Percentiles rank a stretch among this genome's conserved stretches.
phyloP scores from a whole-genome alignment of 441 rosid species.

The Mallotus repandus region DNA sequence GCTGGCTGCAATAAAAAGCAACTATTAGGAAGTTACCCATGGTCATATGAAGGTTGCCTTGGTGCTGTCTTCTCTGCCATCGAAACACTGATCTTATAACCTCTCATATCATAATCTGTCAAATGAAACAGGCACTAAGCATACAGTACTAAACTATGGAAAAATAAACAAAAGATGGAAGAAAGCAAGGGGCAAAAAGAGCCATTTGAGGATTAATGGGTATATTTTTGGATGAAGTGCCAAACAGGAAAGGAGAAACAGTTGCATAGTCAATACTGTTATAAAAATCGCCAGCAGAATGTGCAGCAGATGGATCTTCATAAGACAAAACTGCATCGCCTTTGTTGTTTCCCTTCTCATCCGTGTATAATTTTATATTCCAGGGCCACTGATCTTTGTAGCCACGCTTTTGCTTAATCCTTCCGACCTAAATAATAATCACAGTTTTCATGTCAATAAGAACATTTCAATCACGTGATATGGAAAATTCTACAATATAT shows the following conservation, averaged over 20 bases:
- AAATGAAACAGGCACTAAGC: slow-evolving; percentile 7
- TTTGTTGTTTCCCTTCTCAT: slow-evolving; percentile 85
- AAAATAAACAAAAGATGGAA: not conserved
- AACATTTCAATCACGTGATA: not conserved
- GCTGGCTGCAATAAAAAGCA: not conserved
- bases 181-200: not conserved
- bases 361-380: slow-evolving; percentile 89
- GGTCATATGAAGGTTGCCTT: slow-evolving; percentile 50
- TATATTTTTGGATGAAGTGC: slow-evolving; percentile 1
- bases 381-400: slow-evolving; percentile 98
- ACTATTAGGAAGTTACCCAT: slow-evolving; percentile 47
- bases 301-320: slow-evolving; percentile 96
- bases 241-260: not conserved
- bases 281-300: slow-evolving; percentile 85
- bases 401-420: slow-evolving; percentile 96
- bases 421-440: slow-evolving; percentile 63
- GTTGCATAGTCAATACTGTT: slow-evolving; percentile 45
- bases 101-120: slow-evolving; percentile 79
- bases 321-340: slow-evolving; percentile 88
- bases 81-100: slow-evolving; percentile 67
- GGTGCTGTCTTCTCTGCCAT: slow-evolving; percentile 97
- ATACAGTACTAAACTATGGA: not conserved
- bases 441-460: not conserved
- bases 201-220: not conserved
- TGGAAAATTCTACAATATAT: not conserved